Evolutionary conservation across 495 filamentous ascomycete genomes (phyloP), one percentile per base, ranked within the genome.

Genomic region (Hypomontagnella monticulosa): DNA sequence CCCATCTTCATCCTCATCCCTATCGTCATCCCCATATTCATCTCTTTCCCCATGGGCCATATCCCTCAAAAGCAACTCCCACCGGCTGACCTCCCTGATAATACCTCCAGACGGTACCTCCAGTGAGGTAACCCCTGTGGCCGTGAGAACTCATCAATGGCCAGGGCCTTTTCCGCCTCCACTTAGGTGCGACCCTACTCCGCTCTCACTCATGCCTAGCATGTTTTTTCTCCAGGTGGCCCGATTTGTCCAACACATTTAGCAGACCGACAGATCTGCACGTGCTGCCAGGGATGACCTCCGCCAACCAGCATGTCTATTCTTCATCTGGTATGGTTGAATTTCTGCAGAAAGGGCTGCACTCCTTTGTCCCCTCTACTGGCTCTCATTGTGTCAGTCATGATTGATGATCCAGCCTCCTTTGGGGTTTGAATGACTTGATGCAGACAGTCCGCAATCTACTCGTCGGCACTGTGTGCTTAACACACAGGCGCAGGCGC

Each of bases 191-290:
- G 12, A 64, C 66, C 23, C 38, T 56, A 42, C 60, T 69, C 66
- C 60, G 56, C 66, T 61, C 66, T 61, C 42, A 64, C 52, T 69
- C 61, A 69, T 64, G 66, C 66, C 60, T 58, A 64, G 60, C 60
- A 64, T 69, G 60, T 60, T 61, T 69, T 63, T 64, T 60, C 66
- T 69, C 66, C 66, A 69, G 49, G 66, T 69, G 66, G 66, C 66
- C 66, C 66, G 66, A 69, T 69, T 69, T 64, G 66, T 69, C 66
- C 60, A 69, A 69, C 66, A 61, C 60, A 69, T 64, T 64, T 69
- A 55, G 66, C 60, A 69, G 66, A 69, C 65, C 66, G 59, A 69
- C 66, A 69, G 66, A 69, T 69, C 66, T 69, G 66, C 66, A 69
- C 66, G 66, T 69, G 66, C 66, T 69, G 33, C 33, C 66, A 69